These are phyloP conservation scores for Phytophthora colocasiae DNA, from an alignment of 352 stramenopile genomes.

Conservation along the genomic window DNA sequence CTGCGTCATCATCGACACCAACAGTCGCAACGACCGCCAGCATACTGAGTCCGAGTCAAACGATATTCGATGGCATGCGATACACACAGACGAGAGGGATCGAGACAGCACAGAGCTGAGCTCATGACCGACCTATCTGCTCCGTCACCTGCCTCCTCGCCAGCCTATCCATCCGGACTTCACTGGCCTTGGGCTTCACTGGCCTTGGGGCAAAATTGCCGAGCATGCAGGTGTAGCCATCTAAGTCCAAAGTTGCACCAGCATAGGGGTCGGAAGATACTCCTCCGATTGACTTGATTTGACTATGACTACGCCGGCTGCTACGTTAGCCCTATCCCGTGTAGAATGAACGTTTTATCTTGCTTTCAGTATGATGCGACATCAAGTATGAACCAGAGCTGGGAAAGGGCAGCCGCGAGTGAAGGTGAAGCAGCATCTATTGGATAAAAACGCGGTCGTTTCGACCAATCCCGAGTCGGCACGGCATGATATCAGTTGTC, in stretches of 20 bases:
- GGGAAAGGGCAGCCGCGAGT: constrained; percentile 25
- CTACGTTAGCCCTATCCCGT: constrained; percentile 13
- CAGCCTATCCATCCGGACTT: not conserved
- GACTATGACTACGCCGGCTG: constrained; percentile 24
- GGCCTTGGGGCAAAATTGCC: not conserved
- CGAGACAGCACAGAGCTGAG: not conserved
- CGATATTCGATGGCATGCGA: not conserved
- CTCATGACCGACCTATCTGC: not conserved
- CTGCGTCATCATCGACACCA: constrained; percentile 5
- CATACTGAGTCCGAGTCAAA: not conserved
- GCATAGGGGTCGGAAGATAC: constrained; percentile 35
- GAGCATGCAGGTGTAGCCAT: constrained; percentile 27
- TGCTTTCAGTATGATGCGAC: constrained; percentile 8
- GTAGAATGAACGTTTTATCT: constrained; percentile 32
- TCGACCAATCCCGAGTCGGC: constrained; percentile 18
- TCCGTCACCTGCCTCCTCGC: not conserved
- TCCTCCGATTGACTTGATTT: constrained; percentile 28
- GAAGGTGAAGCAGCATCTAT: constrained; percentile 16
- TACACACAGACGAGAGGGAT: not conserved
- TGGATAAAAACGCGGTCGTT: not conserved
- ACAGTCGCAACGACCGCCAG: constrained; percentile 4
- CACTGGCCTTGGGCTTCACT: constrained; percentile 9
- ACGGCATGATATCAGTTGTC: constrained; percentile 26
- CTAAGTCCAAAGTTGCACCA: constrained; percentile 13
- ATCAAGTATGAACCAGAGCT: constrained; percentile 18